Percentiles rank a stretch among this genome's conserved stretches.
Evolutionary conservation across 805 yeast species (phyloP).

Genomic region (Teunomyces kruisii): DNA sequence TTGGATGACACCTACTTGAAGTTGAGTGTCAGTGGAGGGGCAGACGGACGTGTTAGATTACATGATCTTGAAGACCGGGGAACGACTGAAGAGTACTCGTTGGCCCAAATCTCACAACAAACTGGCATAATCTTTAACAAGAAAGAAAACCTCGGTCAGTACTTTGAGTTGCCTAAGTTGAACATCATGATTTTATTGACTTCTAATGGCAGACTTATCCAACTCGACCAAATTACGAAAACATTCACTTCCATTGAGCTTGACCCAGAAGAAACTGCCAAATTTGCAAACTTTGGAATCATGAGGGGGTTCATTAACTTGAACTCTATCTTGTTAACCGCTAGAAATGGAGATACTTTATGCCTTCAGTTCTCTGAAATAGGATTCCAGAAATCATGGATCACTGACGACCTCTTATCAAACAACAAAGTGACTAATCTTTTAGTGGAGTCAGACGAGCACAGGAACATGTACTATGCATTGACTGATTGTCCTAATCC

Average conservation of each 20-base stretch:
- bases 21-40: slow-evolving; percentile 83
- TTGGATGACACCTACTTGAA: slow-evolving; percentile 40
- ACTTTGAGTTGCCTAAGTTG: slow-evolving; percentile 43
- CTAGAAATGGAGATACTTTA: slow-evolving; percentile 42
- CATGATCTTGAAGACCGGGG: slow-evolving; percentile 46
- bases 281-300: slow-evolving; percentile 40
- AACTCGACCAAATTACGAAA: slow-evolving; percentile 18
- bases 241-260: slow-evolving; percentile 1
- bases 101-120: slow-evolving; percentile 32
- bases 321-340: slow-evolving; percentile 25
- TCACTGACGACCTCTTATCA: slow-evolving; percentile 18
- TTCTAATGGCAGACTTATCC: slow-evolving; percentile 55
- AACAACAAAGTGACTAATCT: slow-evolving; percentile 53
- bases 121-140: slow-evolving; percentile 28
- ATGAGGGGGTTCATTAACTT: slow-evolving; percentile 40
- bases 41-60: slow-evolving; percentile 79
- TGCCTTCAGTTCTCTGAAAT: slow-evolving; percentile 35
- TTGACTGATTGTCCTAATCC: slow-evolving; percentile 71
- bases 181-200: slow-evolving; percentile 54
- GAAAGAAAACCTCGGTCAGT: slow-evolving; percentile 63
- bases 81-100: slow-evolving; percentile 18
- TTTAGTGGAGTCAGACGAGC: slow-evolving; percentile 24
- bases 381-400: slow-evolving; percentile 20
- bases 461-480: slow-evolving; percentile 25
- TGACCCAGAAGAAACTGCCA: slow-evolving; percentile 7